Evolutionary conservation across 176 grass and related monocot genomes (phyloP).

Genomic region (Thalia dealbata): DNA sequence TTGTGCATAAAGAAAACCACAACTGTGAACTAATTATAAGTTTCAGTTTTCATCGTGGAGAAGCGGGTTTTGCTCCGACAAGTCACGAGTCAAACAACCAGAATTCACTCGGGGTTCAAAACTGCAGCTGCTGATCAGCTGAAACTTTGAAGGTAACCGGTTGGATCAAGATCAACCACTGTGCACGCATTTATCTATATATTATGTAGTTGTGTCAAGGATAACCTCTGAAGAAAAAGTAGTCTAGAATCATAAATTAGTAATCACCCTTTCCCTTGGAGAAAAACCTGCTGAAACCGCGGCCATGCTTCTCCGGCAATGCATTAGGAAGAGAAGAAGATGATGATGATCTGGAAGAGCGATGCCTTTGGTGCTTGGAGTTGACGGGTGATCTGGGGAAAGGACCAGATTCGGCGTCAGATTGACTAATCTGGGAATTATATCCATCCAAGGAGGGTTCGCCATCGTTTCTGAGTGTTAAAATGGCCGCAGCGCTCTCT

Average conservation of each 20-base stretch:
- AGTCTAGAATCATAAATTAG: constrained; percentile 5
- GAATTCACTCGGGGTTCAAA: not conserved
- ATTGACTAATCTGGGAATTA: constrained; percentile 31
- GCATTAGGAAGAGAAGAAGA: constrained; percentile 47
- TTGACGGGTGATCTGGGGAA: constrained; percentile 39
- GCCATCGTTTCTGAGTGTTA: constrained; percentile 26
- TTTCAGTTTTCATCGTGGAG: not conserved
- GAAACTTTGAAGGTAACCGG: not conserved
- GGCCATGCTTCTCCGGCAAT: constrained; percentile 54
- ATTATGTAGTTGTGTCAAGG: not conserved
- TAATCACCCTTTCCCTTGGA: constrained; percentile 55
- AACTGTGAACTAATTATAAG: not conserved
- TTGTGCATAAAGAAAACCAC: not conserved
- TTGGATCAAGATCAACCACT: not conserved
- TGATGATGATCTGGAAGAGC: constrained; percentile 56
- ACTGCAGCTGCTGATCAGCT: not conserved
- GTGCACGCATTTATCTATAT: not conserved
- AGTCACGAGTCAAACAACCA: not conserved
- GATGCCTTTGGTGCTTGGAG: constrained; percentile 75
- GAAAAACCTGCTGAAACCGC: constrained; percentile 87
- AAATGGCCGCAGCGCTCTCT: constrained; percentile 21
- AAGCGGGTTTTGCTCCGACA: not conserved
- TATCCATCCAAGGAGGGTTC: constrained; percentile 52
- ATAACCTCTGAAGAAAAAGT: not conserved
- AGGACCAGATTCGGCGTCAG: constrained; percentile 45